A percentile compares a stretch with the other conserved stretches of the same genome.
Evolutionary conservation across 2,329 filamentous ascomycete genomes (phyloP).

Genomic region (Colletotrichum zoysiae): DNA sequence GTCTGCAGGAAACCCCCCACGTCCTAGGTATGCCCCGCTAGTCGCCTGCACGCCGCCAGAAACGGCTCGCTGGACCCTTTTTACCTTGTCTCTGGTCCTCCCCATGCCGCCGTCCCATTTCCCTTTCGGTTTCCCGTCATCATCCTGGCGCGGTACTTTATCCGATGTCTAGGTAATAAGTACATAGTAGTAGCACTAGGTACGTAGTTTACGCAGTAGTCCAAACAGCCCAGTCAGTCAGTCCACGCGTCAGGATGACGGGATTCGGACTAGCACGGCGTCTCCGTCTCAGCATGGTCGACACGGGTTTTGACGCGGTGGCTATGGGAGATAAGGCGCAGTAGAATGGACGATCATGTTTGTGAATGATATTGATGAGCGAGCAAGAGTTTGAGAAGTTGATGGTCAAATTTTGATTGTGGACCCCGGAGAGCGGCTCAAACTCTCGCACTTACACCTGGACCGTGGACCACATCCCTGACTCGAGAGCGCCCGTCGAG

Average conservation of each 20-base stretch:
- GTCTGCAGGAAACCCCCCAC: slow-evolving; percentile 33
- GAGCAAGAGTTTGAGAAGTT: not conserved
- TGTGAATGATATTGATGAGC: not conserved
- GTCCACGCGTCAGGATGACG: slow-evolving; percentile 34
- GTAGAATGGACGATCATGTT: not conserved
- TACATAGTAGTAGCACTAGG: no score
- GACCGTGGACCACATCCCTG: slow-evolving; percentile 21
- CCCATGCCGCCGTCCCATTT: not conserved
- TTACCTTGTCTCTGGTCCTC: slow-evolving; percentile 7
- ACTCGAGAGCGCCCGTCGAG: slow-evolving; percentile 37
- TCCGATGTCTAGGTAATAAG: not conserved
- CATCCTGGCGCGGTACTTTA: not conserved
- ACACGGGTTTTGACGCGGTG: not conserved
- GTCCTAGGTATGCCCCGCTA: slow-evolving; percentile 24
- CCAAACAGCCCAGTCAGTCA: slow-evolving; percentile 17
- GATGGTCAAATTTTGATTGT: slow-evolving; percentile 3
- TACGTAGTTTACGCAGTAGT: not conserved
- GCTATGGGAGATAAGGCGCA: not conserved
- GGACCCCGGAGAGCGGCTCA: slow-evolving; percentile 34
- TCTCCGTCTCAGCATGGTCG: slow-evolving; percentile 19
- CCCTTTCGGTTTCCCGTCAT: not conserved
- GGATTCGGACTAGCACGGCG: slow-evolving; percentile 26
- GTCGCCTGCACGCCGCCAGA: slow-evolving; percentile 36
- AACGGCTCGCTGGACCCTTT: slow-evolving; percentile 32
- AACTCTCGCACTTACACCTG: slow-evolving; percentile 32